Evolutionary conservation across 2,329 filamentous ascomycete species (phyloP), one percentile per base, ranked within the genome.

Genomic region (Pyrenophora tritici-repentis): DNA sequence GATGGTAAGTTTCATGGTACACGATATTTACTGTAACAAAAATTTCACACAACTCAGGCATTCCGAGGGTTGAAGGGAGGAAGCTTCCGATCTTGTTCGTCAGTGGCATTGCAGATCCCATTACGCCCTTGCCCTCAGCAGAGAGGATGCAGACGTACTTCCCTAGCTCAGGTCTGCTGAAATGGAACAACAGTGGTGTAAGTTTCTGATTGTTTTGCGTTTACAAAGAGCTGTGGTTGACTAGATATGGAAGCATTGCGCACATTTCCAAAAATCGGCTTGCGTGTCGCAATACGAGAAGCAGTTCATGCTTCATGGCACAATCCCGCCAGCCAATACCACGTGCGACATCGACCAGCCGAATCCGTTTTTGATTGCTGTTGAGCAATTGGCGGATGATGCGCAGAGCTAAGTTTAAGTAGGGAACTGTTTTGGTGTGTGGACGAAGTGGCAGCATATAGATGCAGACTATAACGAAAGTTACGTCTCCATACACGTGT

Each of bases 91-190:
- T 60, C 7, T 14, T 62, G 1, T 59, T 55, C 17, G 38, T 62
- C 3, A 55, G 42, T 17, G 35, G 44, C 7, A 37, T 48, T 10
- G 41, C 79, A 18, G 83, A 85, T 52, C 83, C 84, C 0, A 78
- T 86, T 1, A 85, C 82, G 0, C 82, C 82, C 2, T 45, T 60
- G 7, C 31, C 81, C 0, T 54, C 63, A 34, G 74, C 77, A 20
- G 76, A 76, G 4, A 56, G 50, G 35, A 67, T 65, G 47, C 68
- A 72, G 53, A 59, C 63, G 0, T 47, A 52, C 10, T 62, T 66
- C 1, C 78, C 79, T 47, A 68, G 74, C 4, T 76, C 75, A 1
- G 74, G 70, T 2, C 63, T 67, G 3, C 62, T 80, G 6, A 62
- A 80, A 4, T 67, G 70, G 22, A 76, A 79, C 17, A 55, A 48